Evolutionary conservation across 371 early-diverging fungal species (phyloP), one percentile per base, ranked within the genome.

Genomic region (Syncephalastrum racemosum): DNA sequence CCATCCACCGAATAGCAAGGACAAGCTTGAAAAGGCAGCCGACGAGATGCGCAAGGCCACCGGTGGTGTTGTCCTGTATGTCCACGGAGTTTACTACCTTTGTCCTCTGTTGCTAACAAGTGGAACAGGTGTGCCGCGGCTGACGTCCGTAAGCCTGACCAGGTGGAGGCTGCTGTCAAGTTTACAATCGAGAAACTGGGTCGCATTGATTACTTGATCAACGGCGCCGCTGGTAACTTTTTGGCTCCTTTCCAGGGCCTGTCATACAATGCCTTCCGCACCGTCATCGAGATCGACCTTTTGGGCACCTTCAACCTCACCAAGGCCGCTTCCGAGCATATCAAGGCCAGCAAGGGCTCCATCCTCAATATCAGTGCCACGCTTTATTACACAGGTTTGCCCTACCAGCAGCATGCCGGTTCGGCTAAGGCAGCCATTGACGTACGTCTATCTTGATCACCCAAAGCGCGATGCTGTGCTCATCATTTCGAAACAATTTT

Each of bases 201-300:
- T 5, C 72, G 80, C n/a, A 82, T 92, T 49, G 92, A 92, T 70
- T 75, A 52, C 52, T 66, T 79, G 53, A 81, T 81, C 61, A 73
- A 73, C 46, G 81, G 81, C 47, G 89, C 88, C 22, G 91, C 92
- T 14, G 92, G 92, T 44, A 92, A 92, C 69, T 92, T 92, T 62
- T 72, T 92, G 53, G 77, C 88, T 13, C 73, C 88, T 36, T 82
- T 82, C 46, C 80, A 84, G 43, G 62, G 80, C 40, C 73, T 92
- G 12, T 86, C 86, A 2, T 81, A 85, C 63, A 87, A 88, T 59
- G 93, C 88, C 25, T 92, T 91, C 81, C 75, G 79, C n/a, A 77
- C 83, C 31, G 81, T 81, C 27, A 77, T 82, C 59, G 81, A 81
- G 46, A 81, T 80, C 52, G 81, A 75, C 62, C 58, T 73, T 22